A percentile compares a stretch with the other conserved stretches of the same genome.
Evolutionary conservation across 495 filamentous ascomycete species (phyloP).

Genomic region (Tuber brumale): DNA sequence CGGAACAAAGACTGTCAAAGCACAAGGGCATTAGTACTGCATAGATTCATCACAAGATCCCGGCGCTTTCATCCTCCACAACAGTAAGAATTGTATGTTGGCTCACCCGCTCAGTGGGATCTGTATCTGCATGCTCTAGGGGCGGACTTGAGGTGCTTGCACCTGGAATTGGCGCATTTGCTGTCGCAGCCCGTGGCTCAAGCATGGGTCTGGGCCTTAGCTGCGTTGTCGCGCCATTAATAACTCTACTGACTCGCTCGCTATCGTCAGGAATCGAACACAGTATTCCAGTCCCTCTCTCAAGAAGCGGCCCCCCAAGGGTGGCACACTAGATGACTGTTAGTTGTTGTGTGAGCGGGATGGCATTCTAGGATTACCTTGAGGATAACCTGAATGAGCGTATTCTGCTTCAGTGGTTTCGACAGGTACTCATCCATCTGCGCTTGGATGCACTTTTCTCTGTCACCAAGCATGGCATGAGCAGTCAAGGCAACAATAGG

Average conservation of each 20-base stretch:
- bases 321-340: conserved; percentile 59
- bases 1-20: conserved; percentile 31
- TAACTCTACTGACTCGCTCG: conserved; percentile 38
- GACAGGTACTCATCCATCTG: conserved; percentile 99
- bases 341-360: conserved; percentile 17
- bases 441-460: conserved; percentile 95
- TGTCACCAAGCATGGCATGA: conserved; percentile 97
- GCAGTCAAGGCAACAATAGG: conserved; percentile 97
- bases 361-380: conserved; percentile 48
- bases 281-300: conserved; percentile 45
- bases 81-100: conserved; percentile 27
- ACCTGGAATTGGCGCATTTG: conserved; percentile 24
- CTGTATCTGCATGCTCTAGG: conserved; percentile 25
- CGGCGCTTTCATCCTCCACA: conserved; percentile 2
- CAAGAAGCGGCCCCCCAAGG: conserved; percentile 78
- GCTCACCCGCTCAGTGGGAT: conserved; percentile 34
- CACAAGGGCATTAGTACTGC: neutral
- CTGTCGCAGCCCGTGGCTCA: conserved; percentile 27
- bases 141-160: conserved; percentile 16
- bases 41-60: neutral
- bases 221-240: conserved; percentile 33
- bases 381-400: conserved; percentile 96
- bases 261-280: conserved; percentile 39
- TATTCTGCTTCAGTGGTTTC: conserved; percentile 95
- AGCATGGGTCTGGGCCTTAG: conserved; percentile 29